Percentiles rank a stretch among this genome's conserved stretches.
These are phyloP conservation scores for Russula abietina DNA, from an alignment of 768 basidiomycete species.

Conservation along the genomic window DNA sequence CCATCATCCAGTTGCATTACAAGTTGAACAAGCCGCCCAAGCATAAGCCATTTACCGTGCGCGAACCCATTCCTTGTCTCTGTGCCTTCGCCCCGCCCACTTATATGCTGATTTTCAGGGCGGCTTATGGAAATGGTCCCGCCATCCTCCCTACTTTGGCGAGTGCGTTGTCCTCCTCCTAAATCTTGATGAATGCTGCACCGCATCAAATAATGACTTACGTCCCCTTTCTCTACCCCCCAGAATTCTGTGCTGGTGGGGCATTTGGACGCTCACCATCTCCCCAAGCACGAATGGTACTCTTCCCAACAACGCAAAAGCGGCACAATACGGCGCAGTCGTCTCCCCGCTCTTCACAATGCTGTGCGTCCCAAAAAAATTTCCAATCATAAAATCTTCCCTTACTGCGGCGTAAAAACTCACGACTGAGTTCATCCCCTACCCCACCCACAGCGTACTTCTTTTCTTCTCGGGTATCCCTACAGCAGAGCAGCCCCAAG, in stretches of 20 bases:
- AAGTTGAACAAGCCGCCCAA: conserved; percentile 3
- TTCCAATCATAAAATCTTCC: too few species aligned
- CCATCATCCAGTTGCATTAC: background rate
- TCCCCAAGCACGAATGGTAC: conserved; percentile 49
- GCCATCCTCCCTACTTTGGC: conserved; percentile 69
- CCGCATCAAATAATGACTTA: background rate
- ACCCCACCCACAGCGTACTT: conserved; percentile 39
- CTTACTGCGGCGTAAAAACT: conserved; percentile 27
- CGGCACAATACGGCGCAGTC: conserved; percentile 56
- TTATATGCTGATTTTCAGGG: conserved; percentile 31
- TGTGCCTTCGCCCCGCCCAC: background rate
- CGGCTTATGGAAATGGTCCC: conserved; percentile 52
- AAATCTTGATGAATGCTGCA: conserved; percentile 2
- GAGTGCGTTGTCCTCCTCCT: conserved; percentile 40
- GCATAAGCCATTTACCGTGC: conserved; percentile 6
- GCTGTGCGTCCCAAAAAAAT: conserved; percentile 34
- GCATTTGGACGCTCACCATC: conserved; percentile 54
- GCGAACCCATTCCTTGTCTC: background rate
- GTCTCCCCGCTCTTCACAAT: conserved; percentile 61
- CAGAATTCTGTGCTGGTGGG: conserved; percentile 57
- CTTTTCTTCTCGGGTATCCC: conserved; percentile 69
- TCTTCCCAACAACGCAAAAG: conserved; percentile 37
- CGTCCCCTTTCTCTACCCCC: conserved; percentile 30
- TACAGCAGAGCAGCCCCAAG: conserved; percentile 61
- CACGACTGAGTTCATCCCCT: too few species aligned